phyloP scores from a whole-genome alignment of 192 early-diverging fungal species.

The Backusella mclennaniae region DNA sequence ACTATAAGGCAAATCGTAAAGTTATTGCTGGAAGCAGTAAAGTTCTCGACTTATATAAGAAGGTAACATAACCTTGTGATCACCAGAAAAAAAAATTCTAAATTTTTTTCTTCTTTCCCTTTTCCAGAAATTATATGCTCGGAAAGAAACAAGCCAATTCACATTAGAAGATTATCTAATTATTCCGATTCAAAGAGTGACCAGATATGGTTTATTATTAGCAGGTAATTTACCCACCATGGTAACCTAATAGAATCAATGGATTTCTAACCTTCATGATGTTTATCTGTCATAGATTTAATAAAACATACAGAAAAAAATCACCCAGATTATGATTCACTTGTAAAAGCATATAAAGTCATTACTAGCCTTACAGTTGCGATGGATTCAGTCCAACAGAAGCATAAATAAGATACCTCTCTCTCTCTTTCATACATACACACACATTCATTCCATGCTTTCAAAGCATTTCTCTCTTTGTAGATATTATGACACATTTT shows the following conservation, averaged over 20 bases:
- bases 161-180: constrained; percentile 69
- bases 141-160: constrained; percentile 52
- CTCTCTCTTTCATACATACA: not conserved
- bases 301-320: constrained; percentile 27
- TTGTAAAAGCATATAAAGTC: constrained; percentile 29
- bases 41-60: constrained; percentile 24
- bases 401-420: not conserved
- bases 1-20: constrained; percentile 27
- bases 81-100: not conserved
- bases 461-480: not conserved
- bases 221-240: constrained; percentile 28
- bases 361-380: constrained; percentile 19
- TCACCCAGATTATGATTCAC: constrained; percentile 24
- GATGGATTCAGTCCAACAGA: constrained; percentile 27
- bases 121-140: constrained; percentile 24
- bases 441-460: not conserved
- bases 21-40: constrained; percentile 16
- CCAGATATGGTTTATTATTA: constrained; percentile 68
- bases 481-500: not conserved
- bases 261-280: not conserved
- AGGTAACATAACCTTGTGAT: not conserved
- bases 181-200: constrained; percentile 75
- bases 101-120: not conserved
- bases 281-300: constrained; percentile 16
- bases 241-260: too few relatives aligned